Base-by-base conservation (phyloP, 2,329 filamentous ascomycete genomes). In the Madurella mycetomatis region DNA sequence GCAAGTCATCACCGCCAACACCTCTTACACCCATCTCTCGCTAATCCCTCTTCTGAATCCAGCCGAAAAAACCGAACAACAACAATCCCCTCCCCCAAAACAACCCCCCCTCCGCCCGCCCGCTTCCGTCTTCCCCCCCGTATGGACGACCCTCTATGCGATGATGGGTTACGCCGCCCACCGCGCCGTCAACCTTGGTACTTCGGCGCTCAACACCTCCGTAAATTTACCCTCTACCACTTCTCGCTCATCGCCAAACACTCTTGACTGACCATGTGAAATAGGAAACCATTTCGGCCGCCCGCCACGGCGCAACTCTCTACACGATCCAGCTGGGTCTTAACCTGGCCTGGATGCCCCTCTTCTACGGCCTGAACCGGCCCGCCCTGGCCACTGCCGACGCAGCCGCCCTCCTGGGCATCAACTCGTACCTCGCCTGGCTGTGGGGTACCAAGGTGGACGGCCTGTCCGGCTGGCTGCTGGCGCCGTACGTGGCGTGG, bases 91-190 rank as follows among this genome's bases (percentile, higher is more conserved):
- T 48, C 74, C 77, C 2, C 73, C 92, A 56, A 86, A 83, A 68
- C 88, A 92, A 67, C 85, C 85, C 12, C 82, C 82, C 1, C 73
- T 80, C 51, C 76, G 78, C 12, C 85, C 85, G 1, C 83, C 85
- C 0, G 75, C 82, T 11, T 76, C 74, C 65, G 73, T 84, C 55
- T 87, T 87, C 61, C 83, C 81, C 1, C 84, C 84, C 2, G 80
- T 80, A 19, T 87, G 84, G 84, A 86, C 82, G 2, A 54, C 78
- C 34, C 78, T 87, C n/a, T 87, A 87, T 65, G 83, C 80, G 1
- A 70, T 88, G 17, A 96, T 96, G 90, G 92, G 92, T 55, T 96
- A 94, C 70, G 87, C 90, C 18, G 86, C 90, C 37, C 86, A 96
- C 72, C 86, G 89, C 44, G 90, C 88, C 51, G 85, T 88, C 66